A percentile compares a stretch with the other conserved stretches of the same genome.
These are phyloP conservation scores for Rhynchosporium secalis DNA, from an alignment of 2,329 filamentous ascomycete species.

Conservation along the genomic window DNA sequence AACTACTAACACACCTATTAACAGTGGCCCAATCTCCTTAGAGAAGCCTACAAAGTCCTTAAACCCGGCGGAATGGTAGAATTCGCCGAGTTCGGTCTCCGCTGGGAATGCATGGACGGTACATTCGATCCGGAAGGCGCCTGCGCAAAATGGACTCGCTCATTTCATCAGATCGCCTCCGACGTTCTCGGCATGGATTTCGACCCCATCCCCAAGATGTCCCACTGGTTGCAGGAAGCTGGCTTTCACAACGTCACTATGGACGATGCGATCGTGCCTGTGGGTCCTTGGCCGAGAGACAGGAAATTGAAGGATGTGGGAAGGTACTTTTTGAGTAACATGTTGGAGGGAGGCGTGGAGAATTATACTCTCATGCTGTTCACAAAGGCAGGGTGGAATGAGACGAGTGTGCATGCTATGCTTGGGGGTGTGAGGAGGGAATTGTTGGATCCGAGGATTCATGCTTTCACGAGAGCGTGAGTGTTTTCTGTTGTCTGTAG, in stretches of 20 bases:
- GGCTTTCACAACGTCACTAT: slow-evolving; percentile 46
- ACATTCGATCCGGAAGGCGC: slow-evolving; percentile 20
- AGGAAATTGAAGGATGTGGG: slow-evolving; percentile 38
- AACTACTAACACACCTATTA: slow-evolving; percentile 38
- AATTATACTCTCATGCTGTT: slow-evolving; percentile 29
- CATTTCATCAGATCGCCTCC: slow-evolving; percentile 15
- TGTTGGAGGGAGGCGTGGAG: slow-evolving; percentile 30
- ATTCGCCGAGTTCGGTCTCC: slow-evolving; percentile 24
- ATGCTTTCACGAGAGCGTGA: slow-evolving; percentile 29
- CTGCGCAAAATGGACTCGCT: slow-evolving; percentile 23
- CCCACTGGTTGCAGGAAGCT: slow-evolving; percentile 37
- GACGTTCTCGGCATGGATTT: slow-evolving; percentile 26
- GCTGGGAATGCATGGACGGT: slow-evolving; percentile 27
- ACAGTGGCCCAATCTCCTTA: slow-evolving; percentile 53
- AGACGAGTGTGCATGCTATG: slow-evolving; percentile 27
- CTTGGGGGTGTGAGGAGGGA: slow-evolving; percentile 27
- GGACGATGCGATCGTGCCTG: slow-evolving; percentile 22
- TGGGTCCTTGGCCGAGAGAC: slow-evolving; percentile 40
- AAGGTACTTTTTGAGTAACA: slow-evolving; percentile 27
- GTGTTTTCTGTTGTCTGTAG: not conserved
- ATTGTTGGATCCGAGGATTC: slow-evolving; percentile 26
- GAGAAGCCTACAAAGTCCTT: slow-evolving; percentile 46
- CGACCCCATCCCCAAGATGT: slow-evolving; percentile 27
- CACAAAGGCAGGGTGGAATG: slow-evolving; percentile 29
- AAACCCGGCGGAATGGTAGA: slow-evolving; percentile 32